Base-by-base conservation (phyloP, 371 early-diverging fungal species). In the Mucor plumbeus region DNA sequence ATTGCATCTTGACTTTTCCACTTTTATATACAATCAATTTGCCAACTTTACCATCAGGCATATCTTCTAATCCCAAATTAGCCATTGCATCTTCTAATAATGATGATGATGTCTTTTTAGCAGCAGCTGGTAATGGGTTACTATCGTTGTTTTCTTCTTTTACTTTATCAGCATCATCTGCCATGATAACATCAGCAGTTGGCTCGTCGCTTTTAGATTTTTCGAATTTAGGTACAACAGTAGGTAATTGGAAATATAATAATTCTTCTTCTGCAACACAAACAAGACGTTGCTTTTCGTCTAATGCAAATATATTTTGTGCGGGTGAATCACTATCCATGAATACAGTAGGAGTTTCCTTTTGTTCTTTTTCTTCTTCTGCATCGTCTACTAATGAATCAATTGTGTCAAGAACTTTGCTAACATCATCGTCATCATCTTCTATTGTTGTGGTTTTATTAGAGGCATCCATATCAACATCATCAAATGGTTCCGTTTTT, bases 1-100 rank as follows among this genome's bases (percentile, higher is more conserved):
- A 70, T 67, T 80, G 76, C 74, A 92, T 73, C 79, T 88, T 87
- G 68, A 90, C 87, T 62, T 88, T 89, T 17, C 93, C 93, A 35
- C 90, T 90, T 74, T 87, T 87, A 65, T 88, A 88, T 11, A 92
- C 78, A 7, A 89, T 73, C 70, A 92, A 63, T 54, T 85, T 85
- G 17, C 93, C 93, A 41, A 90, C 80, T 54, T 85, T 82, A 21
- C 93, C 93, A 59, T 88, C 86, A 7, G 82, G 80, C 68, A 77
- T 63, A 10, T 76, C 79, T 11, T 72, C 75, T 19, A 78, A 62
- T 0, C 65, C 68, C 17, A 82, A 64, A 8, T 75, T 70, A 19
- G 47, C 58, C 80, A 79, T 74, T 19, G 66, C 73, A 15, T 72
- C 72, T 56, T 75, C 76, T 21, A 77, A 35, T 43, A 43, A 33